phyloP scores from a whole-genome alignment of 495 filamentous ascomycete species.

The Hypoxylon rickii region DNA sequence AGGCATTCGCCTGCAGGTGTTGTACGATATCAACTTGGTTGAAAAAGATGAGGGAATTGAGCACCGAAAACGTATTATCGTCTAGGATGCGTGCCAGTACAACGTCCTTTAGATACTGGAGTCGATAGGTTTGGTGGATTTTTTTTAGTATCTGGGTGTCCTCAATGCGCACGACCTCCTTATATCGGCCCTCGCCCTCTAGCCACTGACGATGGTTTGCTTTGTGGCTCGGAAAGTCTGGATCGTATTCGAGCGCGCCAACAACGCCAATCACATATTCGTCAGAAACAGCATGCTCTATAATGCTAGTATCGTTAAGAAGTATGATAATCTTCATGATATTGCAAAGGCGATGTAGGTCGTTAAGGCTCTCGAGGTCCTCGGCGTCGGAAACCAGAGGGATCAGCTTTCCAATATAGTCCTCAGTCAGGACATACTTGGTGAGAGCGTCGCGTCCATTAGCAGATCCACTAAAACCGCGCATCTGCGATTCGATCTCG shows the following conservation, averaged over 20 bases:
- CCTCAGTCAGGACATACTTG: constrained; percentile 80
- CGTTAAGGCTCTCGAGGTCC: constrained; percentile 81
- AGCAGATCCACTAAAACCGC: constrained; percentile 71
- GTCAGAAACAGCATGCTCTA: constrained; percentile 91
- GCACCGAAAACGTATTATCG: constrained; percentile 95
- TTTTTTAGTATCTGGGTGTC: constrained; percentile 80
- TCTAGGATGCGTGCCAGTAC: constrained; percentile 94
- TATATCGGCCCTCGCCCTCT: constrained; percentile 83
- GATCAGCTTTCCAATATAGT: constrained; percentile 87
- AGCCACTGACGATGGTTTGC: constrained; percentile 96
- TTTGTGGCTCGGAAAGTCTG: constrained; percentile 97
- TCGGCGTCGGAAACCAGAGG: constrained; percentile 85
- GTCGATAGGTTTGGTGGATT: constrained; percentile 92
- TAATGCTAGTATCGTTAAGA: constrained; percentile 91
- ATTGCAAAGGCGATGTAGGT: constrained; percentile 90
- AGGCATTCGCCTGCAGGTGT: constrained; percentile 78
- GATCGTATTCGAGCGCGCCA: constrained; percentile 96
- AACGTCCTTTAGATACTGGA: constrained; percentile 98
- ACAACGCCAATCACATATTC: constrained; percentile 89
- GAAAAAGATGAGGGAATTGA: constrained; percentile 98
- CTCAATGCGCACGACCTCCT: constrained; percentile 93
- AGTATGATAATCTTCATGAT: constrained; percentile 97
- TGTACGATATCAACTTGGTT: constrained; percentile 98
- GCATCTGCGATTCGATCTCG: constrained; percentile 83
- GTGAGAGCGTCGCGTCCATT: constrained; percentile 84